These are phyloP conservation scores for Chlamydomonas eustigma DNA, from an alignment of 139 green algal species.

Conservation along the genomic window DNA sequence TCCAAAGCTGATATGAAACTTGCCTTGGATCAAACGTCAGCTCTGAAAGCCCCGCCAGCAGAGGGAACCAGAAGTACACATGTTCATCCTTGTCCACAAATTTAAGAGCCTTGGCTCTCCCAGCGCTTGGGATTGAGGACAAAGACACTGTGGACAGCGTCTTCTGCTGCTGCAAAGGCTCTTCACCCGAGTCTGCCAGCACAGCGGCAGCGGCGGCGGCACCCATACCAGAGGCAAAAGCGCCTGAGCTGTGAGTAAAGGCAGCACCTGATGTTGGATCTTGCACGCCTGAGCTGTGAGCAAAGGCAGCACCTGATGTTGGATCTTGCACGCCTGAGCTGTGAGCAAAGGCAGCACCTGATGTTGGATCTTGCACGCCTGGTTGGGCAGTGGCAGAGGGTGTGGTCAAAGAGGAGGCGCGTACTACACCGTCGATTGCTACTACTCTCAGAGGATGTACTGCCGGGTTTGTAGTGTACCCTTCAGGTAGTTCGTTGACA, in stretches of 20 bases:
- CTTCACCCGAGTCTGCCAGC: background rate
- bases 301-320: background rate
- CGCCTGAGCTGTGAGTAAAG: background rate
- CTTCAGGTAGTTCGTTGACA: conserved; percentile 44
- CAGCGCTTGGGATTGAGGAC: background rate
- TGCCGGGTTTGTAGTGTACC: background rate
- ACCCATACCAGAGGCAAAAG: background rate
- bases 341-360: background rate
- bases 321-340: background rate
- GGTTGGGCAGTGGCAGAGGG: background rate
- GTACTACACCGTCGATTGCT: conserved; percentile 21
- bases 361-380: background rate
- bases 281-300: background rate
- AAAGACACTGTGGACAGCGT: no score
- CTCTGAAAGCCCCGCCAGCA: conserved; percentile 94
- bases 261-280: background rate
- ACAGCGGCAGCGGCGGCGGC: background rate
- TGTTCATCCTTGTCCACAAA: conserved; percentile 80
- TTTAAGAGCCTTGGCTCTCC: conserved; percentile 9
- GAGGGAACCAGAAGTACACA: conserved; percentile 98
- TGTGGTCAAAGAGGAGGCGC: background rate
- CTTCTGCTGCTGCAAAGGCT: no score
- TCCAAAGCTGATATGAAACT: no score
- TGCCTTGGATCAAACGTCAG: conserved; percentile 93
- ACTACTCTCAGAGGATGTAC: conserved; percentile 34